Base-by-base conservation (phyloP, 768 basidiomycete species). In the Daedaleopsis nitida region DNA sequence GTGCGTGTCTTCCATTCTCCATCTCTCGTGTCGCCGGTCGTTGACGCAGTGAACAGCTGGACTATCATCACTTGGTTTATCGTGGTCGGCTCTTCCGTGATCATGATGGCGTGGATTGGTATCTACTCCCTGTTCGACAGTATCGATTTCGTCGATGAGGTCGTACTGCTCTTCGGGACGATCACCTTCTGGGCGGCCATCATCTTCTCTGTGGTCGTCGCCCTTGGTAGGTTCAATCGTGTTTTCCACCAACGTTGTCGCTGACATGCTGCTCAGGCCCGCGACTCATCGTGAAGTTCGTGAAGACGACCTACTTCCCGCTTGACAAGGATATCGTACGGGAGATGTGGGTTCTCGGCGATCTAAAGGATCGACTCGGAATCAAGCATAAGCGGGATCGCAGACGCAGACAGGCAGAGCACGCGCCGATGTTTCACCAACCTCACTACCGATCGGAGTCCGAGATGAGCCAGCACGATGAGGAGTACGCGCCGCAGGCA, bases 251-350 rank as follows among this genome's bases (percentile, higher is more conserved):
- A 7, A 32, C 2, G 6, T 5, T 2, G 21, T 4, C 48, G 4
- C 27, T 65, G 34, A 54, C 17, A 24, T 32, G n/a, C 27, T 21
- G 27, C n/a, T n/a, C 62, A 93, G 92, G 86, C 6, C 96, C 96
- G 0, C 85, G 92, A 16, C 94, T 92, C 78, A 56, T 96, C 35
- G 78, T 86, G 74, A 92, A 92, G 69, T 93, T 84, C 70, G 69
- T 88, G 62, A 78, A 82, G 11, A 79, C 86, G 1, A 82, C 87
- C 0, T 97, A 95, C 68, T 75, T 73, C 51, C 95, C 96, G 2
- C 77, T 87, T 17, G 96, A 98, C 80, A 89, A 86, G 71, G 92
- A 97, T 67, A 87, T 98, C 58, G 80, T 98, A 9, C 87, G 96
- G 32, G 96, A 98, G 78, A 89, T 87, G 84, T 94, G 91, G 92